Conservation (phyloP, 2,329 filamentous ascomycete species). For the Trichoderma koningiopsis region DNA sequence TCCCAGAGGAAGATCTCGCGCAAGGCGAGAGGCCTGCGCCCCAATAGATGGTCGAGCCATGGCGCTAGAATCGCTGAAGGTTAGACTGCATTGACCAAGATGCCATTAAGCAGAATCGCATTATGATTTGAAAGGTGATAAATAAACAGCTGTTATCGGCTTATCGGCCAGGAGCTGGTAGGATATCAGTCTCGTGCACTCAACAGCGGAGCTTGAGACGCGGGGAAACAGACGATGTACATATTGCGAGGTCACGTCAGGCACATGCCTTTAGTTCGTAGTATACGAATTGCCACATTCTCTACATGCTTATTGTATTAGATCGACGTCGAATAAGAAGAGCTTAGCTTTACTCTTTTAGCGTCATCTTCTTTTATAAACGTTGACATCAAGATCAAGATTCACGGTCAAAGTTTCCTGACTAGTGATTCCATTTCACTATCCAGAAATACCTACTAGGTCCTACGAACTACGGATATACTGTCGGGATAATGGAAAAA, state of each 20-base stretch:
- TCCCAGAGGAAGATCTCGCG: slow-evolving; percentile 40
- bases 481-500: slow-evolving; percentile 11
- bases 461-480: not conserved
- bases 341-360: not conserved
- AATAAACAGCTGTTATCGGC: not conserved
- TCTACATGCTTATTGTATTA: not conserved
- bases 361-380: not conserved
- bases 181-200: not conserved
- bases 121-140: not conserved
- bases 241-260: not conserved
- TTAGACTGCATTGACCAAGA: not conserved
- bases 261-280: not conserved
- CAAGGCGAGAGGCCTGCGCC: slow-evolving; percentile 37
- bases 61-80: not conserved
- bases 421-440: not conserved
- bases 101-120: not conserved
- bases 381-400: not conserved
- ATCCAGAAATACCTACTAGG: not conserved
- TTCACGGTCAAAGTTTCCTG: not conserved
- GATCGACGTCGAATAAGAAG: not conserved
- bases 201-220: slow-evolving; percentile 6
- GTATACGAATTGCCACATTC: not conserved
- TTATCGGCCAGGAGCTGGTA: not conserved
- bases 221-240: slow-evolving; percentile 6
- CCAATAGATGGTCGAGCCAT: slow-evolving; percentile 31